phyloP scores from a whole-genome alignment of 2,329 filamentous ascomycete genomes.

The Arthroderma uncinatum region DNA sequence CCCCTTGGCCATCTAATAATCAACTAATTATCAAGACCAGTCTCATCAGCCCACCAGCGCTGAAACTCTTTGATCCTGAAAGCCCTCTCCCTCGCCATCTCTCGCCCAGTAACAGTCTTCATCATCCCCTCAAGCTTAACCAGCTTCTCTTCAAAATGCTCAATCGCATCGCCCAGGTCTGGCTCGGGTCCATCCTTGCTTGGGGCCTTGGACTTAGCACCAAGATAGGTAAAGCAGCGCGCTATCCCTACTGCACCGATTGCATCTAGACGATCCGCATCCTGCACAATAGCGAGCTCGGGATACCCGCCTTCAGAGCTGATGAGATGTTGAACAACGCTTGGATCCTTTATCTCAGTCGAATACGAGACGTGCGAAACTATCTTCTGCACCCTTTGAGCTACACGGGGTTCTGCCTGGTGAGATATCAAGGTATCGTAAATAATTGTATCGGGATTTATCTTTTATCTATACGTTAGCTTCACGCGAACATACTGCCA shows the following conservation, averaged over 20 bases:
- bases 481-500: too few species aligned
- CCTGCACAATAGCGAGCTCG: conserved; percentile 76
- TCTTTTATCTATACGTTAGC: conserved; percentile 12
- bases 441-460: conserved; percentile 24
- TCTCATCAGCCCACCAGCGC: conserved; percentile 46
- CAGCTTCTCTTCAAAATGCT: conserved; percentile 69
- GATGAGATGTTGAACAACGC: conserved; percentile 51
- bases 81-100: conserved; percentile 40
- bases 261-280: conserved; percentile 85
- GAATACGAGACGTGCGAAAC: conserved; percentile 69
- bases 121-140: conserved; percentile 51
- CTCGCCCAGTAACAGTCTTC: conserved; percentile 49
- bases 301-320: conserved; percentile 41
- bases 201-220: conserved; percentile 39
- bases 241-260: conserved; percentile 79
- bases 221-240: conserved; percentile 65
- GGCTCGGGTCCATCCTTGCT: conserved; percentile 21
- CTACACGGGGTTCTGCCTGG: conserved; percentile 49
- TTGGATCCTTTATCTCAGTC: conserved; percentile 57
- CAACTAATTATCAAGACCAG: not conserved
- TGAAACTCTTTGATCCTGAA: conserved; percentile 40
- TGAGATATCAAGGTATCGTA: conserved; percentile 21
- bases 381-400: conserved; percentile 57
- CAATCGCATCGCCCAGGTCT: conserved; percentile 54
- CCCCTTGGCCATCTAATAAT: not conserved